Base-by-base conservation (phyloP, 2,329 filamentous ascomycete genomes). In the Fusarium proliferatum region DNA sequence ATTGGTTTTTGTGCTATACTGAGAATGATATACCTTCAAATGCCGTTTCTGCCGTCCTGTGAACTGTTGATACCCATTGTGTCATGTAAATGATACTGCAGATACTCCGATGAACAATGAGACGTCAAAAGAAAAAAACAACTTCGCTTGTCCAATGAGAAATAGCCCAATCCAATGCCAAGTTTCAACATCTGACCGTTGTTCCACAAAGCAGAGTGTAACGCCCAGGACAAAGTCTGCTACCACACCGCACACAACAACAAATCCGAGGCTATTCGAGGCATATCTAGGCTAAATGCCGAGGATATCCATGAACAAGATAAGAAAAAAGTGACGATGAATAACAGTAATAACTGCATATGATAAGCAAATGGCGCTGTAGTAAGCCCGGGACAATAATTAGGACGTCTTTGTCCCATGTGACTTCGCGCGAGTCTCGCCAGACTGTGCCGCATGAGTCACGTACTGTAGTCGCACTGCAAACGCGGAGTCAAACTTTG, bases 371-470 rank as follows among this genome's bases (percentile, higher is more conserved):
- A 58, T 57, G 39, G 19, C 13, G n/a, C 55, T 48, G 26, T 34
- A 58, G 43, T 65, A 70, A 69, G 66, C 67, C 51, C 62, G 64
- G 65, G 52, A 41, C 23, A 64, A 69, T 48, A 52, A 52, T 52
- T 52, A 61, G 21, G 60, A 60, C 34, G 53, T 13, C 34, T 38
- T 48, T 53, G 15, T 6, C 34, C 67, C 77, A 79, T 79, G 78
- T 79, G 78, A 79, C 77, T 77, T 76, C 75, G 78, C 77, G 78
- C 68, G 52, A 77, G 53, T 77, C 72, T 80, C 78, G 78, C 67
- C 69, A 69, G 36, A 21, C 53, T 64, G 53, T 69, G 57, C 66
- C 69, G 61, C 67, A 76, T 79, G 73, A 78, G 76, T 79, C 77
- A 78, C 77, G 69, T 55, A 39, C 51, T 28, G 34, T 67, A 57